Evolutionary conservation across 2,329 filamentous ascomycete genomes (phyloP).

Genomic region (Sordariomycetes sp.): DNA sequence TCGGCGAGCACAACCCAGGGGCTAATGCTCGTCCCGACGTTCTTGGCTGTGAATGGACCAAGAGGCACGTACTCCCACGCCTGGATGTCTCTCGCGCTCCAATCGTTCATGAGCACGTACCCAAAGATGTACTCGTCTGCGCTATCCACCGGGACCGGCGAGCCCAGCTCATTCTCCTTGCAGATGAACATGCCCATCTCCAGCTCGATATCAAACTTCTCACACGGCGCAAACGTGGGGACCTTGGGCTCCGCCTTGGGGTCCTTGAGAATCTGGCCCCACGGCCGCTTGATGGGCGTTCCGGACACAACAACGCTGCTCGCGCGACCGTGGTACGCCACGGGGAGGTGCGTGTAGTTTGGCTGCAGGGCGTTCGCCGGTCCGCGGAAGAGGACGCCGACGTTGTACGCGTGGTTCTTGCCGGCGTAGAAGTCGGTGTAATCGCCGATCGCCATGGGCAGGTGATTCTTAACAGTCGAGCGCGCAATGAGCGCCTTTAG

Average conservation of each 20-base stretch:
- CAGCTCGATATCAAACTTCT: conserved; percentile 51
- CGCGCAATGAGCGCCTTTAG: conserved; percentile 14
- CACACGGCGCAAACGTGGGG: conserved; percentile 2
- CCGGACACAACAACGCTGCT: conserved; percentile 57
- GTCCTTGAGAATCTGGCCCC: conserved; percentile 42
- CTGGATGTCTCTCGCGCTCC: conserved; percentile 45
- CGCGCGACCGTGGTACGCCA: conserved; percentile 61
- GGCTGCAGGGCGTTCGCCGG: conserved; percentile 52
- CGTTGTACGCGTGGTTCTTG: not conserved
- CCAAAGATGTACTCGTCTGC: conserved; percentile 58
- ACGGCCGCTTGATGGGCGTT: conserved; percentile 51
- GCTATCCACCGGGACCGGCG: not conserved
- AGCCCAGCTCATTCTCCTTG: conserved; percentile 30
- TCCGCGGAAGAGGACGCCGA: conserved; percentile 46
- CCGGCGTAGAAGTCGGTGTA: conserved; percentile 1
- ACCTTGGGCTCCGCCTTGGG: conserved; percentile 1
- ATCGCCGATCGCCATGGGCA: conserved; percentile 17
- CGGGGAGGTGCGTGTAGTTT: conserved; percentile 61
- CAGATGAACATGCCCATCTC: conserved; percentile 59
- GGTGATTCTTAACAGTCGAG: conserved; percentile 46
- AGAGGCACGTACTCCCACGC: conserved; percentile 40
- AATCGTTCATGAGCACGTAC: conserved; percentile 46
- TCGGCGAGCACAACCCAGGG: conserved; percentile 45
- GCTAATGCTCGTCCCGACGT: conserved; percentile 39
- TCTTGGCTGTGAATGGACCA: conserved; percentile 44